Evolutionary conservation across 441 rosid species (phyloP), one percentile per base, ranked within the genome.

Genomic region (Sinapis alba): DNA sequence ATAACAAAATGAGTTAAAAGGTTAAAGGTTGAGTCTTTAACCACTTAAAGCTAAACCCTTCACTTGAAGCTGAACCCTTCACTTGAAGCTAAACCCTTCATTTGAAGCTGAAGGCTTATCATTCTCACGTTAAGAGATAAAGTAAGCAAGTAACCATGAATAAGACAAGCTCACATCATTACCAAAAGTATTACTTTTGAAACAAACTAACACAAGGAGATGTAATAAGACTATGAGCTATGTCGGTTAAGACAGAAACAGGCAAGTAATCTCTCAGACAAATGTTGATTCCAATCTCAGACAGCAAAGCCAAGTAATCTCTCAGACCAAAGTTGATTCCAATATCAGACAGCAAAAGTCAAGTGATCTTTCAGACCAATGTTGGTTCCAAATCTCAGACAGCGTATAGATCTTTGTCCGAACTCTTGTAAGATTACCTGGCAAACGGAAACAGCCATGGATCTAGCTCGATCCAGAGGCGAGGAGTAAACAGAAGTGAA

Each of bases 381-480:
- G 56, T 24, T 19, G 30, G 16, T 57, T 68, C 50, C 30, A 56
- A 56, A 56, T 15, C 53, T 23, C 16, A 53, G 23, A 47, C 59
- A 57, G 2, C 32, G 10, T 13, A 21, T 6, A 13, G 62, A 57
- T 59, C 13, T 59, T 59, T 59, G 63, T 27, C 34, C 20, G 10
- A 7, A 28, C 53, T 36, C 9, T n/a, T 6, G 32, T 1, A 67
- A 69, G 6, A 10, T 57, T 75, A 91, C 96, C 97, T 86, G 95
- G 41, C 97, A 90, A 83, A 94, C 96, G 0, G 86, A 84, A 41
- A 81, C 68, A 1, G 97, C 97, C 92, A 84, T 92, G 62, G 92
- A 85, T 86, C 92, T 85, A 18, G 97, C 91, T 21, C 98, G 93
- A 82, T 84, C 93, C 80, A 94, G 27, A n/a, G 98, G 95, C 9